Conservation (phyloP, 2,329 filamentous ascomycete genomes). For the Clonostachys rhizophaga region DNA sequence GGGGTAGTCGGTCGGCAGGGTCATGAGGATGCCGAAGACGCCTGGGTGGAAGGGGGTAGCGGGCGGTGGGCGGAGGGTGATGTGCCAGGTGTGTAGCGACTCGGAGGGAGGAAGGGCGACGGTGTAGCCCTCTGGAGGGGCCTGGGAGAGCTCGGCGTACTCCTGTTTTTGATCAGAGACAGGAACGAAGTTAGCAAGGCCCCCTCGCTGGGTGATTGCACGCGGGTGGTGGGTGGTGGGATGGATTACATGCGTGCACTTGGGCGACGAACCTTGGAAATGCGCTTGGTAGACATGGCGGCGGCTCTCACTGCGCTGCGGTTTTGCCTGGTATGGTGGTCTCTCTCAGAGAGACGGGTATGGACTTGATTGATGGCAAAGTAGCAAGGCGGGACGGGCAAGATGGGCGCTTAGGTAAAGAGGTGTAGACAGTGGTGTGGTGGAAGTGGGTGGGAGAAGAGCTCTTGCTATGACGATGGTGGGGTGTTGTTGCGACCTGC, state of each 20-base stretch:
- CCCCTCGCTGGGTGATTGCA: neutral
- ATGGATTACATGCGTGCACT: conserved; percentile 11
- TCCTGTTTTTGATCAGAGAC: conserved; percentile 35
- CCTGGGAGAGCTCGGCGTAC: conserved; percentile 41
- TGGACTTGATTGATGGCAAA: neutral
- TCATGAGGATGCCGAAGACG: conserved; percentile 67
- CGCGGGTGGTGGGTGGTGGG: neutral
- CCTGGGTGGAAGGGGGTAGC: conserved; percentile 55
- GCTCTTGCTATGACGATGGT: conserved; percentile 1
- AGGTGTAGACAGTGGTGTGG: neutral
- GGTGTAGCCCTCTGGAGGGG: conserved; percentile 40
- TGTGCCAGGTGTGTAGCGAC: conserved; percentile 48
- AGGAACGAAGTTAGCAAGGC: conserved; percentile 3
- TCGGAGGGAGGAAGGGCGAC: conserved; percentile 38
- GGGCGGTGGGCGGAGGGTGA: conserved; percentile 39
- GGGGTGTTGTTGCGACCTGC: neutral
- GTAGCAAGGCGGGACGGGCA: neutral
- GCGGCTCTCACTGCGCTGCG: too few relatives aligned
- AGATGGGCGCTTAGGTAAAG: neutral
- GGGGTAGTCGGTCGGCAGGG: conserved; percentile 76
- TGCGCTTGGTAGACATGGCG: conserved; percentile 37
- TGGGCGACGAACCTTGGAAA: conserved; percentile 38
- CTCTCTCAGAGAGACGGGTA: neutral
- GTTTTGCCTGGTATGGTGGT: neutral
- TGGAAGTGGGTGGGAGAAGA: neutral